A percentile compares a stretch with the other conserved stretches of the same genome.
These are phyloP conservation scores for Cornus controversa DNA, from an alignment of 148 eudicot genomes.

Conservation along the genomic window DNA sequence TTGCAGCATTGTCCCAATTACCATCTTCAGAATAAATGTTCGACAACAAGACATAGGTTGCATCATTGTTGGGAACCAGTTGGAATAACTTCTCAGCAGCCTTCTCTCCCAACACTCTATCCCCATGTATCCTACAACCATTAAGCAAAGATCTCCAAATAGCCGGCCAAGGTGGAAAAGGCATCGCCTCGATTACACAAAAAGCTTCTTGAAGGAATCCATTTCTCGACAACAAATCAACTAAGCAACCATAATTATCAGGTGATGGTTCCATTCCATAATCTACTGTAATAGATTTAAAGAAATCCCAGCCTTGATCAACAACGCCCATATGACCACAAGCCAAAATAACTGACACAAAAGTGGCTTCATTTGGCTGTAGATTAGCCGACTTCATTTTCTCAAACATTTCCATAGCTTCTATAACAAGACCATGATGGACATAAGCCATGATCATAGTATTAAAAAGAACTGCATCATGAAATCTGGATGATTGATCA, in stretches of 20 bases:
- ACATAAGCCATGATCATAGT: conserved; percentile 30
- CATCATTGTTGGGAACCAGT: conserved; percentile 17
- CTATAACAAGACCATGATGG: conserved; percentile 21
- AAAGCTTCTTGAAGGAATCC: conserved; percentile 24
- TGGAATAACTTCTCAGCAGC: conserved; percentile 13
- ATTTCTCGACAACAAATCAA: conserved; percentile 29
- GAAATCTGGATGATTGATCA: conserved; percentile 9
- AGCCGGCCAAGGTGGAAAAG: conserved; percentile 34
- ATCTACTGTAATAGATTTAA: conserved; percentile 25
- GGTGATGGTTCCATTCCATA: conserved; percentile 25
- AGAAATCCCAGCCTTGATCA: conserved; percentile 21
- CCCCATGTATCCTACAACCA: conserved; percentile 29
- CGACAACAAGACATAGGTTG: conserved; percentile 21
- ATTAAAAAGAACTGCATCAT: conserved; percentile 22
- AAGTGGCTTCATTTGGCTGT: conserved; percentile 27
- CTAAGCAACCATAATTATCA: conserved; percentile 24
- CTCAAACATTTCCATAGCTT: conserved; percentile 29
- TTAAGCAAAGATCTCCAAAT: conserved; percentile 31
- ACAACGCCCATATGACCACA: conserved; percentile 29
- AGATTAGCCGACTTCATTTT: conserved; percentile 17
- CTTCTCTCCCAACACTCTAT: conserved; percentile 19
- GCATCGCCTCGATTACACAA: conserved; percentile 18
- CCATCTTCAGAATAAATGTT: conserved; percentile 22
- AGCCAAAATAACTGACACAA: conserved; percentile 26
- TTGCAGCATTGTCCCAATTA: conserved; percentile 22